Evolutionary conservation across 768 basidiomycete species (phyloP), one percentile per base, ranked within the genome.

Genomic region (Coprinopsis cinerea): DNA sequence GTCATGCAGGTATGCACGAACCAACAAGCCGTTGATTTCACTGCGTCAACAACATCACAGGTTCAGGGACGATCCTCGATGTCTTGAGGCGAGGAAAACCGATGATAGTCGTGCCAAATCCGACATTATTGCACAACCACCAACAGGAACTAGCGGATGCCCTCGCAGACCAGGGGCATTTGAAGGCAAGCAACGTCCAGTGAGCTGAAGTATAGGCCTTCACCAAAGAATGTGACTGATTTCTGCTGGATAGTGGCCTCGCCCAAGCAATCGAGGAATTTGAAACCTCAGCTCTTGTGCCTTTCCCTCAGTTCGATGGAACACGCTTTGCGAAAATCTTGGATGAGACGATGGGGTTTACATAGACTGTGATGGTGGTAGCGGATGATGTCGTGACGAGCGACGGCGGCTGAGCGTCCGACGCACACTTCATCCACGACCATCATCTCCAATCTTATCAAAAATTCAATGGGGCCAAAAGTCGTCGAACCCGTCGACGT

Each of bases 21-120:
- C 41, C 24, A 22, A 34, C 39, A 7, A 20, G 9, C 34, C 36
- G 15, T 7, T 22, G 34, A 54, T 22, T 53, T 25, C 27, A 15
- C 13, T 26, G n/a, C 22, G 32, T 2, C 4, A 9, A 27, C n/a
- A 20, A 4, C 17, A 44, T 15, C 18, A 42, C 18, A 97, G 95
- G 95, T 46, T 87, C 95, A 18, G 95, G 95, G 10, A 96, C 95
- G 3, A 93, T 98, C 59, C 75, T 98, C 25, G 90, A 95, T 39
- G 90, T 84, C 9, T 71, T 97, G 42, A 74, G 92, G 26, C 70
- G 79, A 44, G 73, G 75, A 41, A 92, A 87, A 59, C 77, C 80
- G 5, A 70, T 99, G 55, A 84, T 99, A 55, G 86, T 89, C 3
- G 83, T 96, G 2, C 93, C 93, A 10, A 99, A 99, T 64, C 71